A percentile compares a stretch with the other conserved stretches of the same genome.
Conservation (phyloP, 1,284 basidiomycete species). For the Malassezia pachydermatis region DNA sequence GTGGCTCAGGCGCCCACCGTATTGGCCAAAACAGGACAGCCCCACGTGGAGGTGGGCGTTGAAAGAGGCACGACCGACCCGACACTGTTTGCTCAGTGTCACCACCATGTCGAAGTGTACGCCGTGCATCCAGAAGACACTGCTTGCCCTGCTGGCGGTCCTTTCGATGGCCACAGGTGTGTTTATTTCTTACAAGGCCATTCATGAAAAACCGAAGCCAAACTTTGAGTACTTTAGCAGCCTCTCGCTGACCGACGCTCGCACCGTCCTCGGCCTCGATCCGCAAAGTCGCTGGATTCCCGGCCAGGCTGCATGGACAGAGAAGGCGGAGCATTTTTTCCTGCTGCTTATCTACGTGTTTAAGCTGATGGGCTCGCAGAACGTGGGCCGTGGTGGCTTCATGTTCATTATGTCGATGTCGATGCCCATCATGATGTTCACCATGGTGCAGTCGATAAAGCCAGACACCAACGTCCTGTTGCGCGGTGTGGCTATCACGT, state of each 20-base stretch:
- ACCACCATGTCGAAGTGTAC: constrained; percentile 6
- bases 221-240: not conserved
- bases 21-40: not conserved
- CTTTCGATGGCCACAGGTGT: constrained; percentile 7
- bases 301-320: not conserved
- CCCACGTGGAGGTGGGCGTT: too few relatives aligned
- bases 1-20: not conserved
- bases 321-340: constrained; percentile 3
- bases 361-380: not conserved
- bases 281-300: not conserved
- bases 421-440: not conserved
- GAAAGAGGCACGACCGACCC: too few relatives aligned
- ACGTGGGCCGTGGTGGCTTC: constrained; percentile 8
- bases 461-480: not conserved
- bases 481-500: constrained; percentile 9
- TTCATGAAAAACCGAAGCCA: constrained; percentile 7
- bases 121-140: not conserved
- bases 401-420: constrained; percentile 9
- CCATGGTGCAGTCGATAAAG: constrained; percentile 11
- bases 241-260: not conserved
- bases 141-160: not conserved
- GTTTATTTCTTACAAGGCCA: constrained; percentile 3
- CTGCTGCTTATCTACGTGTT: constrained; percentile 9
- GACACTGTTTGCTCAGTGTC: too few relatives aligned
- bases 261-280: not conserved